Evolutionary conservation across 2,329 filamentous ascomycete species (phyloP).

Genomic region (Fusarium graminum): DNA sequence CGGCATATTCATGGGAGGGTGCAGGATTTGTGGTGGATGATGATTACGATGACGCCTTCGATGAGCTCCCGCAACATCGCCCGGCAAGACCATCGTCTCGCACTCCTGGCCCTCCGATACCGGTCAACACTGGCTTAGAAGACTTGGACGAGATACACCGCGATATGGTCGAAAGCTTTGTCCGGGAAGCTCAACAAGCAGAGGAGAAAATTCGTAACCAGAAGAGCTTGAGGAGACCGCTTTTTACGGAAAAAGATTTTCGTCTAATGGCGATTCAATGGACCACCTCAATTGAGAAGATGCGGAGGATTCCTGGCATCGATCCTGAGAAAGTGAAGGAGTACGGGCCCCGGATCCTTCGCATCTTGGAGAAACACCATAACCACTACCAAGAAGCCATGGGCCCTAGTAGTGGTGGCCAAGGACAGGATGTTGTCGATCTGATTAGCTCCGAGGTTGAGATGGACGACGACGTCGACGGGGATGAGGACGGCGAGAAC

Average conservation of each 20-base stretch:
- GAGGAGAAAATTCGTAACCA: conserved; percentile 73
- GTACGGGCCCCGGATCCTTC: conserved; percentile 72
- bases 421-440: conserved; percentile 63
- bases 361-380: conserved; percentile 66
- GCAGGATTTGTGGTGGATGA: conserved; percentile 63
- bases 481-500: conserved; percentile 56
- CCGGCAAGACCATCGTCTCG: conserved; percentile 54
- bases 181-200: conserved; percentile 69
- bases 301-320: conserved; percentile 74
- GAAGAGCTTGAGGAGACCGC: conserved; percentile 66
- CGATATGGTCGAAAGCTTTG: conserved; percentile 74
- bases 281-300: conserved; percentile 71
- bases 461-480: conserved; percentile 54
- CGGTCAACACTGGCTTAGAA: conserved; percentile 65
- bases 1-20: conserved; percentile 56
- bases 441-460: conserved; percentile 64
- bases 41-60: conserved; percentile 59
- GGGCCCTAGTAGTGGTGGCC: conserved; percentile 49
- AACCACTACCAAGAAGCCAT: conserved; percentile 65
- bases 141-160: conserved; percentile 71
- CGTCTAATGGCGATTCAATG: conserved; percentile 80
- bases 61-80: conserved; percentile 56
- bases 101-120: conserved; percentile 68
- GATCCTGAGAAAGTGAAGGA: conserved; percentile 70
- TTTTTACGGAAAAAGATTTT: conserved; percentile 78